phyloP scores from a whole-genome alignment of 768 basidiomycete genomes.

The Suillus weaverae region DNA sequence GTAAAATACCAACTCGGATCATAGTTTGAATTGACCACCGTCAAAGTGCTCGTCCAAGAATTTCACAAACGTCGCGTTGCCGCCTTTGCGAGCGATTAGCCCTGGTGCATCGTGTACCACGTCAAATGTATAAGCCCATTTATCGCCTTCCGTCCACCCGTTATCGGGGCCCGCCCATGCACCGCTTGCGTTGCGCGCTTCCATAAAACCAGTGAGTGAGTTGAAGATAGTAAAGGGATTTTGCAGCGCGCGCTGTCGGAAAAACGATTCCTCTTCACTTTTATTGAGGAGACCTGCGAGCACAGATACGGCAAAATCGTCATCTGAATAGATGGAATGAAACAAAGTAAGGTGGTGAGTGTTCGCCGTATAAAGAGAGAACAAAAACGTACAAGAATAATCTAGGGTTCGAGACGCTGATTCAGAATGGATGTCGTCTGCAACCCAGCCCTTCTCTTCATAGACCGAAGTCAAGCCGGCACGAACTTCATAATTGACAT shows the following conservation, averaged over 20 bases:
- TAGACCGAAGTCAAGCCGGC: slow-evolving; percentile 77
- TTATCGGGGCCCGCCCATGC: slow-evolving; percentile 68
- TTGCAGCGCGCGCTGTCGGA: slow-evolving; percentile 54
- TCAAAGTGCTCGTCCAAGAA: slow-evolving; percentile 63
- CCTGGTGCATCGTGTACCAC: slow-evolving; percentile 70
- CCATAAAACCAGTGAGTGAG: slow-evolving; percentile 70
- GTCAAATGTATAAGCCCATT: slow-evolving; percentile 78
- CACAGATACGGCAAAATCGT: slow-evolving; percentile 72
- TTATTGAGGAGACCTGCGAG: slow-evolving; percentile 58
- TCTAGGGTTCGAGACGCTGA: slow-evolving; percentile 76
- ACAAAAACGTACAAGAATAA: slow-evolving; percentile 60
- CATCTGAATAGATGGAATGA: slow-evolving; percentile 45
- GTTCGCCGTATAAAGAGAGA: not conserved
- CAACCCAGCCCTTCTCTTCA: slow-evolving; percentile 69
- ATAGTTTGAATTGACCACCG: slow-evolving; percentile 35
- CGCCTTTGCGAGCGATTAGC: slow-evolving; percentile 64
- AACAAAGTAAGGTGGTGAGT: not conserved
- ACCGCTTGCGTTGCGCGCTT: slow-evolving; percentile 68
- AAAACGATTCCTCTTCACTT: slow-evolving; percentile 46
- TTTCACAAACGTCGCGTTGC: slow-evolving; percentile 60
- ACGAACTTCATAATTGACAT: slow-evolving; percentile 78
- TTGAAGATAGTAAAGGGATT: slow-evolving; percentile 71
- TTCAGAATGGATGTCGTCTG: slow-evolving; percentile 76
- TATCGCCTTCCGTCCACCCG: slow-evolving; percentile 85
- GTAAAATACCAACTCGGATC: not conserved